Percentiles rank a stretch among this genome's conserved stretches.
These are phyloP conservation scores for Allomyces macrogynus DNA, from an alignment of 192 early-diverging fungal species.

Conservation along the genomic window DNA sequence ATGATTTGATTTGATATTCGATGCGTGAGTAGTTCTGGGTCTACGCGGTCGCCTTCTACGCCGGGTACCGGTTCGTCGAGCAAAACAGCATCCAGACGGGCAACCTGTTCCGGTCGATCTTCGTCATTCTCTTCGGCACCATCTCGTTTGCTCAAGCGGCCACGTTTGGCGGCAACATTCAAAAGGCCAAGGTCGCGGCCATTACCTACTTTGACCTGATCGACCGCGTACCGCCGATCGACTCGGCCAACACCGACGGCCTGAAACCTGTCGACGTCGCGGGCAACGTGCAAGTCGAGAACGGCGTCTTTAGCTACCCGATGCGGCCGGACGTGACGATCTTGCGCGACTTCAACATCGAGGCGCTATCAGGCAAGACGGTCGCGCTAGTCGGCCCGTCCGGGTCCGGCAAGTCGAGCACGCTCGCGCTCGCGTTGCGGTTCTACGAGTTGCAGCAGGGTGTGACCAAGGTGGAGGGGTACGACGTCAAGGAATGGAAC, in stretches of 20 bases:
- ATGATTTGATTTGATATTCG: no score
- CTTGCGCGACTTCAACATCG: slow-evolving; percentile 27
- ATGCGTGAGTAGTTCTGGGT: slow-evolving; percentile 32
- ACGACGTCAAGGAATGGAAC: slow-evolving; percentile 22
- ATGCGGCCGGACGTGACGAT: slow-evolving; percentile 16
- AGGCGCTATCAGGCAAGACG: slow-evolving; percentile 35
- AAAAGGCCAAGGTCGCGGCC: slow-evolving; percentile 30
- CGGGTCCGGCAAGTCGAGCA: slow-evolving; percentile 45
- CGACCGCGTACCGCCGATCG: slow-evolving; percentile 24
- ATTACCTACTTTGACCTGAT: slow-evolving; percentile 24
- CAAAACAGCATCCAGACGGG: slow-evolving; percentile 4
- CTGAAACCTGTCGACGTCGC: slow-evolving; percentile 7
- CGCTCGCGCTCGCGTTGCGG: slow-evolving; percentile 34
- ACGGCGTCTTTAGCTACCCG: slow-evolving; percentile 15
- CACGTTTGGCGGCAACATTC: not conserved
- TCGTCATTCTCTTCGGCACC: not conserved
- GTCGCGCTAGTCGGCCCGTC: slow-evolving; percentile 61
- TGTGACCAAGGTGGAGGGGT: slow-evolving; percentile 15
- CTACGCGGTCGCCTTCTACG: slow-evolving; percentile 34
- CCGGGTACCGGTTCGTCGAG: slow-evolving; percentile 24
- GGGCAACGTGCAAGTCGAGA: not conserved
- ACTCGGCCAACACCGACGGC: slow-evolving; percentile 11
- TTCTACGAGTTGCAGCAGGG: slow-evolving; percentile 29
- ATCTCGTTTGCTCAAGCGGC: slow-evolving; percentile 1
- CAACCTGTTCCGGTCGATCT: slow-evolving; percentile 7